These are phyloP conservation scores for Dichomitus squalens DNA, from an alignment of 1,284 basidiomycete species.

Conservation along the genomic window DNA sequence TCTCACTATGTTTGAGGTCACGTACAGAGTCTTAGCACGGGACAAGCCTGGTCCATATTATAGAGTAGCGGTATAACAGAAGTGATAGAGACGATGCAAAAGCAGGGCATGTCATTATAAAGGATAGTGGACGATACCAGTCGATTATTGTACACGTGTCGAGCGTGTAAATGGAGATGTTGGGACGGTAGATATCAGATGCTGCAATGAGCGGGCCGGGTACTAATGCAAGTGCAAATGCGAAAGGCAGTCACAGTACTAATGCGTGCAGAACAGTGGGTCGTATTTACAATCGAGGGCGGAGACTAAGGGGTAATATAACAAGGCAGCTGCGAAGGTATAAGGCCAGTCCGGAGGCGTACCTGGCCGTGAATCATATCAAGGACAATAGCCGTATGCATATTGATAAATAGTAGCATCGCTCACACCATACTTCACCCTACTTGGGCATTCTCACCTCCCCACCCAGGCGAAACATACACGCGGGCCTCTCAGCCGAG, in stretches of 20 bases:
- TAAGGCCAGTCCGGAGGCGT: conserved; percentile 6
- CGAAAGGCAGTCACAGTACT: conserved; percentile 1
- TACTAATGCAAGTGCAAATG: neutral
- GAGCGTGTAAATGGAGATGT: neutral
- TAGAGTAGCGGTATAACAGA: neutral
- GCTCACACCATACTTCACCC: neutral
- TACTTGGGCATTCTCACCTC: neutral
- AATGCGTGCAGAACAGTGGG: conserved; percentile 3
- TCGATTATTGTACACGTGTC: neutral
- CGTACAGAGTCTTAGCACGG: no score
- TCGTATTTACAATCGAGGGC: neutral
- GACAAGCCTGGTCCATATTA: no score
- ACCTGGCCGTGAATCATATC: conserved; percentile 7
- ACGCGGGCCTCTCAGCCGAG: conserved; percentile 22
- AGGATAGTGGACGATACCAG: conserved; percentile 6
- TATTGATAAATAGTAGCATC: conserved; percentile 1
- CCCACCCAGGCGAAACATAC: neutral
- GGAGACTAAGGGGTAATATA: neutral
- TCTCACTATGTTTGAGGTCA: no score
- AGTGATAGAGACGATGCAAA: neutral
- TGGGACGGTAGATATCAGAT: neutral
- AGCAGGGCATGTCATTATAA: conserved; percentile 17
- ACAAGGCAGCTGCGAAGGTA: conserved; percentile 14
- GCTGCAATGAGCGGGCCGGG: neutral
- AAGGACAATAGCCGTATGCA: conserved; percentile 10